Percentiles rank a stretch among this genome's conserved stretches.
Conservation (phyloP, 2,329 filamentous ascomycete genomes). For the Fusarium begoniae region DNA sequence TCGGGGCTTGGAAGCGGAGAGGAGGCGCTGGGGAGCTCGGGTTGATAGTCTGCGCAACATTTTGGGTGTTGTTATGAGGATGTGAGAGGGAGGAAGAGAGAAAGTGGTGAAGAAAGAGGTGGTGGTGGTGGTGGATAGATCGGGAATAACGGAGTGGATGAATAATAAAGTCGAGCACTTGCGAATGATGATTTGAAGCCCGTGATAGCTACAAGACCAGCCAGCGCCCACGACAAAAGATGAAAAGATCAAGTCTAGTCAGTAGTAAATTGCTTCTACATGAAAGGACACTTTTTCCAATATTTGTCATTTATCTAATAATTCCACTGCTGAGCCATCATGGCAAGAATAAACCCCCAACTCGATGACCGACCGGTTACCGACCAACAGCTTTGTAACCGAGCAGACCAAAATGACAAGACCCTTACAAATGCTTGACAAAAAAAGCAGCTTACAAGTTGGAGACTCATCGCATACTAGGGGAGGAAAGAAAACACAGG, state of each 20-base stretch:
- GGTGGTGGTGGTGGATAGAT: background rate
- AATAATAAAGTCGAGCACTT: slow-evolving; percentile 33
- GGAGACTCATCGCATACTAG: background rate
- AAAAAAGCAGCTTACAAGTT: background rate
- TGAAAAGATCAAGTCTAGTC: background rate
- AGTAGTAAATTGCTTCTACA: accelerated
- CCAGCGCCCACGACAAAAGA: background rate
- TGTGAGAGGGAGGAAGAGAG: background rate
- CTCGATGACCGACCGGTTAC: slow-evolving; percentile 37
- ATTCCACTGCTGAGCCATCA: background rate
- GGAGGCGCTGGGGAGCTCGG: slow-evolving; percentile 44
- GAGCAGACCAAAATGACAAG: background rate
- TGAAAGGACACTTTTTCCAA: background rate
- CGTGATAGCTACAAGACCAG: slow-evolving; percentile 5
- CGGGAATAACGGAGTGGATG: slow-evolving; percentile 30
- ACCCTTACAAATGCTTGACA: slow-evolving; percentile 11
- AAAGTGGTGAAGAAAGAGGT: background rate
- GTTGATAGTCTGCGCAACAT: slow-evolving; percentile 49
- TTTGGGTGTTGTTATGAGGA: background rate
- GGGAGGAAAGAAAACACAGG: too few relatives aligned
- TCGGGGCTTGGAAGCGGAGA: slow-evolving; percentile 32
- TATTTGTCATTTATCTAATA: background rate
- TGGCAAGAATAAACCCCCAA: background rate
- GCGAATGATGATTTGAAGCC: slow-evolving; percentile 2
- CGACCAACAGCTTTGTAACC: slow-evolving; percentile 23